phyloP scores from a whole-genome alignment of 768 basidiomycete genomes.

The Lactarius akahatsu region DNA sequence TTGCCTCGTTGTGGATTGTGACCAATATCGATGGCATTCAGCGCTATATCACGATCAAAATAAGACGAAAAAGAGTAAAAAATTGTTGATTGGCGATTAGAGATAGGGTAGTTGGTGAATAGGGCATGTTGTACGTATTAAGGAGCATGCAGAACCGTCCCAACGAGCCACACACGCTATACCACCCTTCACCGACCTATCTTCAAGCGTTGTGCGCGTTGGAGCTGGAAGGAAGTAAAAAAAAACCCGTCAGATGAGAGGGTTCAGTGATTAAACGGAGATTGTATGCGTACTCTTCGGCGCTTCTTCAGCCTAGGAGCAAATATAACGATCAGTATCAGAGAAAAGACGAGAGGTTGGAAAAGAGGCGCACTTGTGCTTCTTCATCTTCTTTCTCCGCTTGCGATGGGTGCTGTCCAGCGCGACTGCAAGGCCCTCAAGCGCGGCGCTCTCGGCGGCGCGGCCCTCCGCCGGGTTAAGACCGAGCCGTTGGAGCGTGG shows the following conservation, averaged over 20 bases:
- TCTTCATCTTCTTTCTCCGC: constrained; percentile 92
- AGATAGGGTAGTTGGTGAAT: background rate
- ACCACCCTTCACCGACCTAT: constrained; percentile 23
- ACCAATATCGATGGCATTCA: too few relatives aligned
- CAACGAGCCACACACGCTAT: constrained; percentile 2
- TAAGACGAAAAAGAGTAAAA: background rate
- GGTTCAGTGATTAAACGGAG: background rate
- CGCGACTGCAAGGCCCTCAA: constrained; percentile 61
- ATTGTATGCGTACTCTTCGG: constrained; percentile 62
- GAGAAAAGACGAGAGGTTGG: constrained; percentile 12
- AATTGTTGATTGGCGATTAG: background rate
- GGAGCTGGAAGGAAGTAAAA: constrained; percentile 10
- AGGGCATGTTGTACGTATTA: constrained; percentile 1
- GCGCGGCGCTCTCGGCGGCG: constrained; percentile 50
- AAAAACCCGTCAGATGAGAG: background rate
- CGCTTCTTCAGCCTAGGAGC: constrained; percentile 78
- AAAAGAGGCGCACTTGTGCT: constrained; percentile 75
- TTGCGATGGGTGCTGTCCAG: constrained; percentile 85
- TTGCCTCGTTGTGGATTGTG: background rate
- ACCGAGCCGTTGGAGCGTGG: constrained; percentile 62
- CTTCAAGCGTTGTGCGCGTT: constrained; percentile 28
- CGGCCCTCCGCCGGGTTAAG: constrained; percentile 52
- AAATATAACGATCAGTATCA: constrained; percentile 6
- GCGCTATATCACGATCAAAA: background rate
- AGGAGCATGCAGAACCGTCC: constrained; percentile 6